Conservation (phyloP, 1,284 basidiomycete genomes). For the Microbotryum violaceum region DNA sequence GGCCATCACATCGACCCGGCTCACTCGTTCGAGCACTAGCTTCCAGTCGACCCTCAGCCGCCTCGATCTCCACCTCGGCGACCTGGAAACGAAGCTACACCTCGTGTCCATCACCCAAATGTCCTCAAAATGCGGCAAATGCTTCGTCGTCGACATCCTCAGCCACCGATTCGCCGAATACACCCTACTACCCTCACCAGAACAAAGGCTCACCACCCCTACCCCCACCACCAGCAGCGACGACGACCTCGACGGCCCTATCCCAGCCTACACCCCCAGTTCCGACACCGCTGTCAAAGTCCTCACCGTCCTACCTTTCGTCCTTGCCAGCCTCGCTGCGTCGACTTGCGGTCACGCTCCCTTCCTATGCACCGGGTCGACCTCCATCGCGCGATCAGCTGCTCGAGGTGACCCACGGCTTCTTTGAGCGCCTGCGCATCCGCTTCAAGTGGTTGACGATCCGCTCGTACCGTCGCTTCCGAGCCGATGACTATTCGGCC, state of each 20-base stretch:
- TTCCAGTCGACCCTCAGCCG: no score
- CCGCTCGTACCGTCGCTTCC: slow-evolving; percentile 87
- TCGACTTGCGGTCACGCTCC: slow-evolving; percentile 19
- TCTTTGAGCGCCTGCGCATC: slow-evolving; percentile 82
- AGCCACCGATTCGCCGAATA: no score
- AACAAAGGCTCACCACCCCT: not conserved
- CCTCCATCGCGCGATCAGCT: slow-evolving; percentile 76
- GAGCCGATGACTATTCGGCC: slow-evolving; percentile 92
- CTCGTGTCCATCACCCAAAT: no score
- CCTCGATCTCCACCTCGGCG: no score
- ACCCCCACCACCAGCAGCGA: not conserved
- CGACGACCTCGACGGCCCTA: no score
- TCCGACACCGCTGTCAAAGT: not conserved
- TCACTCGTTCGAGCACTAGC: no score
- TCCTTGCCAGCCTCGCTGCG: slow-evolving; percentile 26
- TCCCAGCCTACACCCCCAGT: slow-evolving; percentile 4
- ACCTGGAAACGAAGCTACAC: no score
- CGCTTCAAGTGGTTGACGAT: slow-evolving; percentile 99
- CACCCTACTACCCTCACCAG: no score
- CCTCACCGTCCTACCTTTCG: slow-evolving; percentile 23
- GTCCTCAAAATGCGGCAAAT: no score
- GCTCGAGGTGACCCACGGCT: slow-evolving; percentile 71
- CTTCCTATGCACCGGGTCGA: slow-evolving; percentile 11
- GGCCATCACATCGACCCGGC: no score
- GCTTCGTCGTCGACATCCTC: no score